These are phyloP conservation scores for Xylaria sp. DNA, from an alignment of 2,329 filamentous ascomycete genomes.

Conservation along the genomic window DNA sequence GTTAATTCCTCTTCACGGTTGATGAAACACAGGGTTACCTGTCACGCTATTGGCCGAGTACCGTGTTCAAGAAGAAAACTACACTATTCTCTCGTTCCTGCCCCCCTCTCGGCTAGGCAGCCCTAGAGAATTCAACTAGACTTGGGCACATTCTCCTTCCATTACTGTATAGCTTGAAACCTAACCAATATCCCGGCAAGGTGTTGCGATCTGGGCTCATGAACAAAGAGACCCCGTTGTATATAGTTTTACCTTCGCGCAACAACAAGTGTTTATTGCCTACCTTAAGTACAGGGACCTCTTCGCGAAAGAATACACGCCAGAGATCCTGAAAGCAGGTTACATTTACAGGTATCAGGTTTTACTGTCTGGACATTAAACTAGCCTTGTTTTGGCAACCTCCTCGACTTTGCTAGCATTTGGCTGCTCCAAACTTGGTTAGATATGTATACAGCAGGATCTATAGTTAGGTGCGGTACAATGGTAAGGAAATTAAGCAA, in stretches of 20 bases:
- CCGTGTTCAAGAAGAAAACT: neutral
- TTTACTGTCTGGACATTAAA: neutral
- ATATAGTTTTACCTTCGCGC: no score
- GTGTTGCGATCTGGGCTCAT: neutral
- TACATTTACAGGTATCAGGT: neutral
- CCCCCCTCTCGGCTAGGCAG: neutral
- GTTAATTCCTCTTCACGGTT: neutral
- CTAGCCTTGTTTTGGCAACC: neutral
- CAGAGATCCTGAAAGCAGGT: no score
- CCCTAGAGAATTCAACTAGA: neutral
- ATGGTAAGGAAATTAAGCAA: no score
- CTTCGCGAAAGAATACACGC: no score
- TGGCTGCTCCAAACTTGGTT: no score
- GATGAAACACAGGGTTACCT: neutral
- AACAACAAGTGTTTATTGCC: no score
- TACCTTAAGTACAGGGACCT: no score
- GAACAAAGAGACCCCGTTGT: no score
- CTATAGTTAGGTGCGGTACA: no score
- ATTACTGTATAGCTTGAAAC: neutral
- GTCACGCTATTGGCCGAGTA: neutral
- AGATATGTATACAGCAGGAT: no score
- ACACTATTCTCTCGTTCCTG: neutral
- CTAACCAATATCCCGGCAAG: neutral
- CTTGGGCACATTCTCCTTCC: neutral
- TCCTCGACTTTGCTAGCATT: no score